phyloP scores from a whole-genome alignment of 2,329 filamentous ascomycete genomes.

The Macrophomina phaseolina region DNA sequence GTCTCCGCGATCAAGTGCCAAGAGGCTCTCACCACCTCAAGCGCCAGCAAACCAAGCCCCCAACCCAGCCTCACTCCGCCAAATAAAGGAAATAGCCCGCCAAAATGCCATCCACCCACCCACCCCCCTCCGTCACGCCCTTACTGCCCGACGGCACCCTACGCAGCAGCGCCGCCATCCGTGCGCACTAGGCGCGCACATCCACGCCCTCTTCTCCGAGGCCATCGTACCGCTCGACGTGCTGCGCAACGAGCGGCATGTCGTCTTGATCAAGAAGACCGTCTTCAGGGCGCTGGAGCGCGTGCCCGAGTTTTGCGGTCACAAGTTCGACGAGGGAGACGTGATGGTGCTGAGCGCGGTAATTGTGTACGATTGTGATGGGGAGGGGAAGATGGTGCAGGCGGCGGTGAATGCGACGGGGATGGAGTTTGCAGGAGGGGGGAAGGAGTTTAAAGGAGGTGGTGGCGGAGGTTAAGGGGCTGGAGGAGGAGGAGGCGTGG shows the following conservation, averaged over 20 bases:
- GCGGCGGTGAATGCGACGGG: not conserved
- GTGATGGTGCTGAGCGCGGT: not conserved
- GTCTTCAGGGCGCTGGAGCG: not conserved
- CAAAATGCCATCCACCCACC: not conserved
- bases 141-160: not conserved
- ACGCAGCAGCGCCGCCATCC: not conserved
- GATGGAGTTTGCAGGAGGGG: not conserved
- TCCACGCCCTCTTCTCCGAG: not conserved
- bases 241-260: not conserved
- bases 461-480: not conserved
- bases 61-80: too few relatives aligned
- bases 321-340: not conserved
- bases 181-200: not conserved
- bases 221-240: not conserved
- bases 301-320: not conserved
- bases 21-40: too few relatives aligned
- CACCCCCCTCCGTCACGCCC: not conserved
- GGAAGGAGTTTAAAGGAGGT: not conserved
- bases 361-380: not conserved
- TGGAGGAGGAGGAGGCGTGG: not conserved
- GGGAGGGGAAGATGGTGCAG: not conserved
- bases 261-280: not conserved
- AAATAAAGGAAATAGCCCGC: too few relatives aligned
- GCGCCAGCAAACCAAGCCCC: too few relatives aligned
- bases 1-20: too few relatives aligned